Evolutionary conservation across 1,139 yeast species (phyloP), one percentile per base, ranked within the genome.

Genomic region (Meyerozyma athensensis): DNA sequence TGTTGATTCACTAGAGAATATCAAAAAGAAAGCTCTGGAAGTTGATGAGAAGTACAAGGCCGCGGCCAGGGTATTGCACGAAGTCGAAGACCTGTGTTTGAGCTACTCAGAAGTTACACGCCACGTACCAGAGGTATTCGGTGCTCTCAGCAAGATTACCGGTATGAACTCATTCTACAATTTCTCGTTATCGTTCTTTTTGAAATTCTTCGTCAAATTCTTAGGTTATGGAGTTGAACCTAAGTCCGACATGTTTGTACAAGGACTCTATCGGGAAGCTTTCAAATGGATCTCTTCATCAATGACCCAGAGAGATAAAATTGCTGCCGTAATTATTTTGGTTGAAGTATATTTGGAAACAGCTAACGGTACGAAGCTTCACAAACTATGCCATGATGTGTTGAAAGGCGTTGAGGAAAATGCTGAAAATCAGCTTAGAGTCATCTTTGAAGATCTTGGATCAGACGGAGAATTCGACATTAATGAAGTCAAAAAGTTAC

Each of bases 11-110:
- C 63, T 90, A 38, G 94, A 85, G 49, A 56, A 53, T 2, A 61
- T 90, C 38, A 90, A 90, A 52, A 48, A 54, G 1, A 92, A 87
- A 46, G 69, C 95, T 0, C 52, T 50, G 1, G 72, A 72, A 9
- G 70, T 86, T 13, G 74, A 74, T 36, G 43, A 44, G 4, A 81
- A 82, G 51, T 68, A 84, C 40, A 49, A 49, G 4, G 81, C 80
- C 41, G 74, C 89, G 0, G 66, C 67, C 4, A 56, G 56, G 4
- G 74, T 85, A 5, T 72, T 84, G 70, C 54, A 52, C 2, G 66
- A 72, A 2, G 77, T 86, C 10, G 79, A 77, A 9, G 57, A 59
- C 10, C 61, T 72, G 10, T 61, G 80, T 49, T 55, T 56, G 5
- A 57, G 63, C 20, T 86, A 74, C 48, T 54, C 62, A 21, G 73